Evolutionary conservation across 1,284 basidiomycete genomes (phyloP), one percentile per base, ranked within the genome.

Genomic region (Mycena sp.): DNA sequence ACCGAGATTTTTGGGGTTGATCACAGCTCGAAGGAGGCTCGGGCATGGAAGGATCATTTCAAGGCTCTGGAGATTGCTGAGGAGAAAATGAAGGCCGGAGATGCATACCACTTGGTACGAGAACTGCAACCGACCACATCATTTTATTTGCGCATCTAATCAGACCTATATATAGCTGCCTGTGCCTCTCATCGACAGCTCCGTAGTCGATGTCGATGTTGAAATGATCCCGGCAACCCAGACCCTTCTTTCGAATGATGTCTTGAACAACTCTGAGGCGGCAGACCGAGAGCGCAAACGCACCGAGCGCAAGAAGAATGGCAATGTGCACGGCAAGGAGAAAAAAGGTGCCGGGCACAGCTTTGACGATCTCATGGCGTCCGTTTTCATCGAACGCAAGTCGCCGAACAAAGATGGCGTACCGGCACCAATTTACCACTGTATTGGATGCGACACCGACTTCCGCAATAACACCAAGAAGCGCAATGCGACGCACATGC

Each of bases 291-390:
- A 2, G 4, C 19, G 17, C 6, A 48, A 58, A 30, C 48, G 40
- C 5, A 21, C 38, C 2, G 40, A 43, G 57, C 19, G 40, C 16
- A 58, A 51, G 37, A 12, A 3, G 7, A 58, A 58, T 29, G 57
- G 57, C 9, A 58, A 58, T 21, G 12, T 41, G 40, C 57, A 58
- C n/a, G 48, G 57, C 21, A 58, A 37, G 29, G 48, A 50, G 21
- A 51, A 51, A 10, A 58, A 58, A 12, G 29, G 14, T 19, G 17
- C 19, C 1, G 57, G 57, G 11, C 21, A 48, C 6, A 17, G 16
- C 26, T 59, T 59, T 23, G 32, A 52, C 11, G 49, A 45, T 0
- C 14, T 45, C 9, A 59, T 59, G 57, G 57, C 57, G 2, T 32
- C 49, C 11, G 48, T 45, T 21, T 59, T 51, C n/a, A 59, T 59